Base-by-base conservation (phyloP, 1,284 basidiomycete species). In the Bjerkandera adusta region DNA sequence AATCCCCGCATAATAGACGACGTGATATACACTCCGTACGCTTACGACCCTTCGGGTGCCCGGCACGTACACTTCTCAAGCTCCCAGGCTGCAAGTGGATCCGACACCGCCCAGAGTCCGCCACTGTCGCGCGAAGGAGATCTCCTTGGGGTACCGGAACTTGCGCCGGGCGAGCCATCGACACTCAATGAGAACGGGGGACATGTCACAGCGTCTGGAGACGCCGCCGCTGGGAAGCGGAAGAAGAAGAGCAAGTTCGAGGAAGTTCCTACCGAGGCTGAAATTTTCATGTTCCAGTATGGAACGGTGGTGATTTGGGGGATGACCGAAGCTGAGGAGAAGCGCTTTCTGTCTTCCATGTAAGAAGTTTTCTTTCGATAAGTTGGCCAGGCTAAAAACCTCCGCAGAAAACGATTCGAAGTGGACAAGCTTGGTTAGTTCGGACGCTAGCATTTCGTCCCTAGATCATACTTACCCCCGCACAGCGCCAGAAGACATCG, bases 271-370 rank as follows among this genome's bases (percentile, higher is more conserved):
- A 74, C 79, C 58, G 75, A 90, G 65, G 89, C 92, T 7, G 92
- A 96, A 65, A 87, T 95, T 49, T 97, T 96, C 67, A 71, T 97
- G 54, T 97, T 97, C 69, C 83, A 89, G 55, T 97, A 97, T 66
- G 94, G 94, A 15, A 89, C 87, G 1, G 89, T 97, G 27, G 94
- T 97, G 18, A 89, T 97, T 44, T 97, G 94, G 95, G 94, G 94
- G 21, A 97, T 97, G 94, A 89, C 91, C 10, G 87, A 95, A 62
- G 73, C 81, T 7, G 91, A 97, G 63, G 94, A 97, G 69, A 90
- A 83, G 63, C 75, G 92, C 3, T 92, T 97, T 59, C 68, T 96
- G 49, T 83, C 86, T 32, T 92, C 90, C 26, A 76, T 97, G 89
- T 94, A 64, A 67, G 91, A n/a, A n/a, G n/a, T n/a, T 73, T 25